Evolutionary conservation across 371 early-diverging fungal genomes (phyloP).

Genomic region (Syncephalis plumigaleata): DNA sequence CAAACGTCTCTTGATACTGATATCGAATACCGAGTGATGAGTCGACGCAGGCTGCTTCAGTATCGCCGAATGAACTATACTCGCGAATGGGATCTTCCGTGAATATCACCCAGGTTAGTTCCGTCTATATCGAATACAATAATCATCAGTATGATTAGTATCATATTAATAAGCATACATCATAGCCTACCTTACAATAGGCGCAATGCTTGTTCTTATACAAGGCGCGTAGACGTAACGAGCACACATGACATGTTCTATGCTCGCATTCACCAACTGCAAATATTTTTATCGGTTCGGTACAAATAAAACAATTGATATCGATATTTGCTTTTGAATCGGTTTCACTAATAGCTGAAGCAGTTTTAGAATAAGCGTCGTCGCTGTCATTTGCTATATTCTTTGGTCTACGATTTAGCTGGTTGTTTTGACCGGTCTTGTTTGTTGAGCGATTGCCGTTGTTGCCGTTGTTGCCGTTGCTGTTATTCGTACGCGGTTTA

Average conservation of each 20-base stretch:
- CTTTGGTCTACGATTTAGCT: not conserved
- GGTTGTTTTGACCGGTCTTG: not conserved
- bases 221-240: conserved; percentile 69
- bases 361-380: not conserved
- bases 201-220: conserved; percentile 72
- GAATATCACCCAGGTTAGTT: conserved; percentile 50
- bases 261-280: conserved; percentile 89
- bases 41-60: conserved; percentile 33
- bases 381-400: not conserved
- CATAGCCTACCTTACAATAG: conserved; percentile 80
- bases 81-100: conserved; percentile 38
- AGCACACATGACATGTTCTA: conserved; percentile 76
- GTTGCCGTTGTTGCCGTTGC: too few species aligned
- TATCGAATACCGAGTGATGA: conserved; percentile 49
- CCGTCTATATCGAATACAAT: conserved; percentile 25
- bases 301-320: conserved; percentile 75
- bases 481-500: too few species aligned
- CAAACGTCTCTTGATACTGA: conserved; percentile 50
- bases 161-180: too few species aligned
- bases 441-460: too few species aligned
- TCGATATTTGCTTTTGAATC: conserved; percentile 22
- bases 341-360: conserved; percentile 3
- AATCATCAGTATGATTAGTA: too few species aligned
- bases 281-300: conserved; percentile 56
- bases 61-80: conserved; percentile 25